Evolutionary conservation across 1,284 basidiomycete genomes (phyloP).

Genomic region (Crepidotus sp.): DNA sequence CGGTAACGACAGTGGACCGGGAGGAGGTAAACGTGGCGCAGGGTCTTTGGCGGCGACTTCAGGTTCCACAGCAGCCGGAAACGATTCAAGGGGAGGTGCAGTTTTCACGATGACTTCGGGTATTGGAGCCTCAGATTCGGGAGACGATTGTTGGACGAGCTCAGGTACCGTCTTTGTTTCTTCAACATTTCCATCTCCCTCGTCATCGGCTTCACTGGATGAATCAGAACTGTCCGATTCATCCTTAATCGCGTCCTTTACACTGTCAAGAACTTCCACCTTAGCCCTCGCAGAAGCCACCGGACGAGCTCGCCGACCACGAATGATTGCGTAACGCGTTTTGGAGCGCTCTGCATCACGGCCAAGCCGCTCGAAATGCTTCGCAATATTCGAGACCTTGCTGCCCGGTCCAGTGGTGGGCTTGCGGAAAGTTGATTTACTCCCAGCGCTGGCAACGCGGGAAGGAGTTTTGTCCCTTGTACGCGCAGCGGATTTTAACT

Average conservation of each 20-base stretch:
- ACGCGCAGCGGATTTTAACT: conserved; percentile 29
- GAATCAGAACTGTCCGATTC: conserved; percentile 68
- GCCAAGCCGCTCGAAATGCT: conserved; percentile 67
- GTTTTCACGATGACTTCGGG: conserved; percentile 22
- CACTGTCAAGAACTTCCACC: conserved; percentile 85
- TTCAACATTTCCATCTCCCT: conserved; percentile 67
- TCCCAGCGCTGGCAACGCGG: conserved; percentile 33
- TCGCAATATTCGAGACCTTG: conserved; percentile 69
- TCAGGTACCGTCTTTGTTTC: conserved; percentile 12
- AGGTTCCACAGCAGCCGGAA: conserved; percentile 12
- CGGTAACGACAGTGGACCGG: conserved; percentile 34
- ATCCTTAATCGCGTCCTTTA: conserved; percentile 88
- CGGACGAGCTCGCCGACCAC: conserved; percentile 87
- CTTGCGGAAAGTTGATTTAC: conserved; percentile 47
- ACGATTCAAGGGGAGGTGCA: conserved; percentile 19
- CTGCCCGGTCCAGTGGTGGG: conserved; percentile 38
- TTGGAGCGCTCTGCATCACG: conserved; percentile 61
- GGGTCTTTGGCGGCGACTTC: conserved; percentile 11
- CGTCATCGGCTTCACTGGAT: conserved; percentile 85
- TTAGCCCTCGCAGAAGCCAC: conserved; percentile 85
- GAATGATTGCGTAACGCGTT: conserved; percentile 67
- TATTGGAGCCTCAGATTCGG: conserved; percentile 17
- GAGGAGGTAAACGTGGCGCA: conserved; percentile 23
- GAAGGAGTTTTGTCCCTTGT: conserved; percentile 42
- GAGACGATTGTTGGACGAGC: conserved; percentile 9